These are phyloP conservation scores for Fallopia convolvulus DNA, from an alignment of 148 eudicot species.

Conservation along the genomic window DNA sequence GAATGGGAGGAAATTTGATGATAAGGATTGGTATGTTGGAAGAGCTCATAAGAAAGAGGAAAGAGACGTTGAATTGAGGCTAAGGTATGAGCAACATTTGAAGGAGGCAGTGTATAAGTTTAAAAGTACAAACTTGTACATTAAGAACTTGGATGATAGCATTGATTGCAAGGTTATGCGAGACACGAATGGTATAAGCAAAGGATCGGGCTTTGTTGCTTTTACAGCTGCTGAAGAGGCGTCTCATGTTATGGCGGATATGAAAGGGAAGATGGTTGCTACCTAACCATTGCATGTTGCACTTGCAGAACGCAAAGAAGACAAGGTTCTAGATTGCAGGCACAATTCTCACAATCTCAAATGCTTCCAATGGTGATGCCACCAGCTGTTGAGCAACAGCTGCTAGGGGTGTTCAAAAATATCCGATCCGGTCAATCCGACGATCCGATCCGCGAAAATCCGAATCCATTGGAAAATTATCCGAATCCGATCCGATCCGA, in stretches of 20 bases:
- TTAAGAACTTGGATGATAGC: slow-evolving; percentile 83
- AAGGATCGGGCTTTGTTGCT: slow-evolving; percentile 91
- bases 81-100: slow-evolving; percentile 56
- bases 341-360: slow-evolving; percentile 75
- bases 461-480: too few relatives aligned
- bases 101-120: slow-evolving; percentile 65
- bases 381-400: slow-evolving; percentile 54
- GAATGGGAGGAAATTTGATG: slow-evolving; percentile 65
- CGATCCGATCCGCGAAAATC: too few relatives aligned
- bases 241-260: slow-evolving; percentile 66
- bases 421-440: too few relatives aligned
- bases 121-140: slow-evolving; percentile 64
- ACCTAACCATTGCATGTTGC: slow-evolving; percentile 91
- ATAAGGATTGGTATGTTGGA: slow-evolving; percentile 91
- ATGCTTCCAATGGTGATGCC: slow-evolving; percentile 62
- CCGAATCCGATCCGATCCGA: too few relatives aligned
- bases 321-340: slow-evolving; percentile 77
- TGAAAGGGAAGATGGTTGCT: slow-evolving; percentile 83
- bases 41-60: slow-evolving; percentile 87
- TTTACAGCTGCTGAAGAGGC: slow-evolving; percentile 87
- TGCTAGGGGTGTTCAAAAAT: too few relatives aligned
- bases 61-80: slow-evolving; percentile 68
- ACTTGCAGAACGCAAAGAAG: slow-evolving; percentile 84
- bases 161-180: slow-evolving; percentile 90
- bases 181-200: slow-evolving; percentile 72